These are phyloP conservation scores for Aegilops longissima DNA, from an alignment of 176 grass and related monocot species.

Conservation along the genomic window DNA sequence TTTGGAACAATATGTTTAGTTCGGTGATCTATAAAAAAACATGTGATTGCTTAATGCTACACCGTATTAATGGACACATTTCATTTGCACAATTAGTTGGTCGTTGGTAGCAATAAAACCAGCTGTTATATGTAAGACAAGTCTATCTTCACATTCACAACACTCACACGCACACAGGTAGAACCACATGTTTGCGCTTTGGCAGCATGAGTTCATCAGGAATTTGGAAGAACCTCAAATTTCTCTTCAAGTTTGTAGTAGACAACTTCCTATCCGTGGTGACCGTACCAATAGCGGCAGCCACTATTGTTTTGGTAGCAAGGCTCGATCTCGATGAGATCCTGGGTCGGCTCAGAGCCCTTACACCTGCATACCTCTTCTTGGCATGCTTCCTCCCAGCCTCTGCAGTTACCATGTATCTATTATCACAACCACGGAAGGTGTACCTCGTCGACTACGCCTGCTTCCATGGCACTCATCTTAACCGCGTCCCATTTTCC, in stretches of 20 bases:
- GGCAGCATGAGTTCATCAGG: background rate
- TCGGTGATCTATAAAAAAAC: background rate
- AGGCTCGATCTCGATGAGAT: background rate
- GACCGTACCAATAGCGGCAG: slow-evolving; percentile 2
- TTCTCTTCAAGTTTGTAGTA: slow-evolving; percentile 22
- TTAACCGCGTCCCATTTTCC: slow-evolving; percentile 45
- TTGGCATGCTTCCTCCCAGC: slow-evolving; percentile 26
- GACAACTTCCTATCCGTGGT: slow-evolving; percentile 32
- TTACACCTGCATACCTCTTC: slow-evolving; percentile 33
- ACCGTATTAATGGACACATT: background rate
- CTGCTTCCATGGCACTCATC: slow-evolving; percentile 48
- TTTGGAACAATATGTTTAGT: background rate
- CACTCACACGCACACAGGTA: background rate
- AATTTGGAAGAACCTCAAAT: background rate
- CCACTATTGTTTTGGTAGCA: background rate
- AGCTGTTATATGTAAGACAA: background rate
- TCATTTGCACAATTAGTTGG: background rate
- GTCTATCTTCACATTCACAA: background rate
- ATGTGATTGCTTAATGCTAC: background rate
- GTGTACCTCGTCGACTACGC: slow-evolving; percentile 72
- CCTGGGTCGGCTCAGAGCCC: background rate
- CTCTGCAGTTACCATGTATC: slow-evolving; percentile 4
- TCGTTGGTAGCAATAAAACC: background rate
- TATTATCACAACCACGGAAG: slow-evolving; percentile 31
- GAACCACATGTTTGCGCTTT: background rate